Conservation (phyloP, 2,329 filamentous ascomycete genomes). For the Pyrenophora seminiperda region DNA sequence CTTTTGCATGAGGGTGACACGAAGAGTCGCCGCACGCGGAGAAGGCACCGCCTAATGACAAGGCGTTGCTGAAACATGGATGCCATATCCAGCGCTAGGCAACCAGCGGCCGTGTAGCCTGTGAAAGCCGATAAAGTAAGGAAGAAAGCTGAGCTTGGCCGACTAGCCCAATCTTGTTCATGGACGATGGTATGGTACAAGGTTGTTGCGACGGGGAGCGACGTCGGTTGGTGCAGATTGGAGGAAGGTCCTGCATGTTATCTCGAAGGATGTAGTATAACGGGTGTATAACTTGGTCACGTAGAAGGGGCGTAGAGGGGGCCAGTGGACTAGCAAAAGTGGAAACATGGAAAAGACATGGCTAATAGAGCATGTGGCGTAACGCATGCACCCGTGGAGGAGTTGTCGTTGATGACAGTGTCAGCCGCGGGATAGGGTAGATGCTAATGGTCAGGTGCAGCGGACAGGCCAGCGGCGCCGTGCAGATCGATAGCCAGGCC, state of each 20-base stretch:
- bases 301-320: slow-evolving; percentile 22
- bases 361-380: slow-evolving; percentile 18
- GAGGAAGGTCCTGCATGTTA: slow-evolving; percentile 24
- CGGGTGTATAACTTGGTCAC: slow-evolving; percentile 19
- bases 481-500: slow-evolving; percentile 19
- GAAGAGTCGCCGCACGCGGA: slow-evolving; percentile 22
- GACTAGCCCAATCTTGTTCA: slow-evolving; percentile 23
- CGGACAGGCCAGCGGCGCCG: slow-evolving; percentile 15
- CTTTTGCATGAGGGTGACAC: slow-evolving; percentile 29
- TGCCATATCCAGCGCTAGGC: slow-evolving; percentile 25
- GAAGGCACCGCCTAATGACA: slow-evolving; percentile 16
- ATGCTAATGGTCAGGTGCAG: slow-evolving; percentile 27
- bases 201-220: slow-evolving; percentile 12
- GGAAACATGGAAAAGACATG: slow-evolving; percentile 1
- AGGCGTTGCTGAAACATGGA: slow-evolving; percentile 19
- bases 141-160: slow-evolving; percentile 24
- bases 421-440: slow-evolving; percentile 15
- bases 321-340: slow-evolving; percentile 12
- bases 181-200: slow-evolving; percentile 10
- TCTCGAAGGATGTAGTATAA: slow-evolving; percentile 22
- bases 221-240: slow-evolving; percentile 21
- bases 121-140: slow-evolving; percentile 28
- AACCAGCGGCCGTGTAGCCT: slow-evolving; percentile 25
- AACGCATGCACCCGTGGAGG: slow-evolving; percentile 9
- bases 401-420: slow-evolving; percentile 9